phyloP scores from a whole-genome alignment of 2,329 filamentous ascomycete genomes.

The Botrytis aclada region DNA sequence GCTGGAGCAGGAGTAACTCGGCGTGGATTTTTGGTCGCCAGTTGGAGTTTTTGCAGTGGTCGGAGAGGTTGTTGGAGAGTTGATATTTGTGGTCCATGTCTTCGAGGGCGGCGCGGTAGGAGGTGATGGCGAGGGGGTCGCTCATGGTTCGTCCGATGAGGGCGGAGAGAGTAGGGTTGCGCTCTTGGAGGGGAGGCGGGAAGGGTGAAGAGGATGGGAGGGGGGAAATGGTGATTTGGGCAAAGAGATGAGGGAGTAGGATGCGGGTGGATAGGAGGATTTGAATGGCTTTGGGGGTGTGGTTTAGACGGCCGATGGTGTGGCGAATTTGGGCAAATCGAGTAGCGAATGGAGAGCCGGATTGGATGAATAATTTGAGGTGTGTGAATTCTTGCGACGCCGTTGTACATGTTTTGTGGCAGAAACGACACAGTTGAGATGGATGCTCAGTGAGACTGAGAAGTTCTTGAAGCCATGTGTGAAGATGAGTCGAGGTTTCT shows the following conservation, averaged over 20 bases:
- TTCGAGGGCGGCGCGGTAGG: conserved; percentile 92
- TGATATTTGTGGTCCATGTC: conserved; percentile 15
- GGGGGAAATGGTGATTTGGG: neutral
- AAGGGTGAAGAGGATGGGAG: neutral
- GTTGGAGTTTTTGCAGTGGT: conserved; percentile 37
- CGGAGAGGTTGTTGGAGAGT: conserved; percentile 26
- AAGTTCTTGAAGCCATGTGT: neutral
- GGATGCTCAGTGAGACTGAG: neutral
- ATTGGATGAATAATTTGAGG: neutral
- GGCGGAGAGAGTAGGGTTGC: neutral
- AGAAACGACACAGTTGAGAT: neutral
- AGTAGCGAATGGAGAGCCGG: neutral
- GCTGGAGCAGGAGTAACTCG: neutral
- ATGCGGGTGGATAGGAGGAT: neutral
- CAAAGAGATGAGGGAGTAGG: neutral
- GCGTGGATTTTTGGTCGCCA: neutral
- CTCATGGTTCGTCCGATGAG: conserved; percentile 7
- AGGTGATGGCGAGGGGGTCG: conserved; percentile 62
- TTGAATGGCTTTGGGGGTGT: neutral
- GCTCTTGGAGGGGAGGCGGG: neutral
- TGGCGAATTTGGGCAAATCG: neutral
- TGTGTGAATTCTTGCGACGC: neutral
- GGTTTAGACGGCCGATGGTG: neutral
- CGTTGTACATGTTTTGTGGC: neutral
- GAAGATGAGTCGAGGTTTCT: neutral